These are phyloP conservation scores for Imleria badia DNA, from an alignment of 768 basidiomycete species.

Conservation along the genomic window DNA sequence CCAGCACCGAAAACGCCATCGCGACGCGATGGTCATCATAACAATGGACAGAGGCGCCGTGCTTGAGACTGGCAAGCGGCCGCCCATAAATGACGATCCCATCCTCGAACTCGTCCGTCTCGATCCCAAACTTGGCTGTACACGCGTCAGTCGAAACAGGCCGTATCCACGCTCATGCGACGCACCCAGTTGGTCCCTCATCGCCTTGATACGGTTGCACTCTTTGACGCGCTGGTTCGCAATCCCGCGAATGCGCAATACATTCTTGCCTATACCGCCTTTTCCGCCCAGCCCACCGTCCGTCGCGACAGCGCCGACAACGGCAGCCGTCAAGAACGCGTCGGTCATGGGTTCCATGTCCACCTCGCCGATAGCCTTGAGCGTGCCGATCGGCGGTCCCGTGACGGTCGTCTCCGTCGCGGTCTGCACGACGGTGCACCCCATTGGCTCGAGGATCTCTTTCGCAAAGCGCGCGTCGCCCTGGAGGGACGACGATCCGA, in stretches of 20 bases:
- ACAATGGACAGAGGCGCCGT: slow-evolving; percentile 83
- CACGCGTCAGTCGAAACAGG: background rate
- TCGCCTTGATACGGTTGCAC: slow-evolving; percentile 94
- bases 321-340: slow-evolving; percentile 95
- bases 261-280: slow-evolving; percentile 33
- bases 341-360: slow-evolving; percentile 99
- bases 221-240: slow-evolving; percentile 99
- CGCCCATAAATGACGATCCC: slow-evolving; percentile 89
- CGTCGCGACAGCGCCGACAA: slow-evolving; percentile 82
- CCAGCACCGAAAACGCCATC: slow-evolving; percentile 95
- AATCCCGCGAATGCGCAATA: slow-evolving; percentile 89
- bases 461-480: slow-evolving; percentile 98
- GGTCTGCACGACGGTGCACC: slow-evolving; percentile 88
- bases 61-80: slow-evolving; percentile 57
- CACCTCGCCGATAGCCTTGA: slow-evolving; percentile 60
- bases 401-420: slow-evolving; percentile 86
- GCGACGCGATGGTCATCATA: slow-evolving; percentile 99
- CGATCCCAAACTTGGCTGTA: slow-evolving; percentile 90
- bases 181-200: slow-evolving; percentile 92
- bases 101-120: slow-evolving; percentile 89
- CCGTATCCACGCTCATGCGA: background rate
- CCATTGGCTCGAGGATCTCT: slow-evolving; percentile 92
- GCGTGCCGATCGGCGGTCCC: slow-evolving; percentile 83
- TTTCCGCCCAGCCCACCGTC: slow-evolving; percentile 45
- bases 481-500: slow-evolving; percentile 87